Conservation (phyloP, 495 filamentous ascomycete species). For the Lasiosphaeris hirsuta region DNA sequence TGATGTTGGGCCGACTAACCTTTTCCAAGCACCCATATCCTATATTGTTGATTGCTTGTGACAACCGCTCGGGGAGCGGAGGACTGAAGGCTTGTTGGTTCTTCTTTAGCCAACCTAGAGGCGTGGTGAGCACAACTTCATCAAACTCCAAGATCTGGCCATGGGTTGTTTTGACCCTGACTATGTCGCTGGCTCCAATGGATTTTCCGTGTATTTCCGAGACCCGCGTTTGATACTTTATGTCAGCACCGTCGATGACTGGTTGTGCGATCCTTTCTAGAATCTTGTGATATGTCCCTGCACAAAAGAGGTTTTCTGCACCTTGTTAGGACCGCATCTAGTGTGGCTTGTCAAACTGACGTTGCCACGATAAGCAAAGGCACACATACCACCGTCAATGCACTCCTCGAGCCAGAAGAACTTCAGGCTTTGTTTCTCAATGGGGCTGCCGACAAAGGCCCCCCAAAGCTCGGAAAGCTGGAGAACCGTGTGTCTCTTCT, state of each 20-base stretch:
- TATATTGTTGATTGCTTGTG: conserved; percentile 69
- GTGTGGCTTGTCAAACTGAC: neutral
- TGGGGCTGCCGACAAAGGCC: conserved; percentile 75
- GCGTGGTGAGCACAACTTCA: conserved; percentile 79
- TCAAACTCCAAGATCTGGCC: conserved; percentile 63
- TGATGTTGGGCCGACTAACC: conserved; percentile 30
- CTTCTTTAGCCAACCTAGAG: conserved; percentile 84
- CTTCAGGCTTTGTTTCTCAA: conserved; percentile 77
- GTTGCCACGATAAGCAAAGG: too few relatives aligned
- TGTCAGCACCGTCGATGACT: conserved; percentile 57
- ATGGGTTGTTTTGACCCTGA: conserved; percentile 54
- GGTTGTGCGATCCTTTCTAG: conserved; percentile 63
- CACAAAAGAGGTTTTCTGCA: conserved; percentile 81
- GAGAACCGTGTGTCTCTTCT: conserved; percentile 53
- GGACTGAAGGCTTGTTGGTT: conserved; percentile 71
- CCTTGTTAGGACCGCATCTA: conserved; percentile 8
- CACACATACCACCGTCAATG: conserved; percentile 75
- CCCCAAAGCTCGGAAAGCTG: conserved; percentile 79
- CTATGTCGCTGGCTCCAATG: conserved; percentile 32
- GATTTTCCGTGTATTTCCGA: conserved; percentile 47
- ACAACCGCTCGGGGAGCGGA: conserved; percentile 60
- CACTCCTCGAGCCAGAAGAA: conserved; percentile 96
- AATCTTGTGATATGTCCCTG: conserved; percentile 79
- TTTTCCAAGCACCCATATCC: conserved; percentile 91
- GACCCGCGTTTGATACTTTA: conserved; percentile 51